Conservation (phyloP, 345 rosid species). For the Camelina neglecta region DNA sequence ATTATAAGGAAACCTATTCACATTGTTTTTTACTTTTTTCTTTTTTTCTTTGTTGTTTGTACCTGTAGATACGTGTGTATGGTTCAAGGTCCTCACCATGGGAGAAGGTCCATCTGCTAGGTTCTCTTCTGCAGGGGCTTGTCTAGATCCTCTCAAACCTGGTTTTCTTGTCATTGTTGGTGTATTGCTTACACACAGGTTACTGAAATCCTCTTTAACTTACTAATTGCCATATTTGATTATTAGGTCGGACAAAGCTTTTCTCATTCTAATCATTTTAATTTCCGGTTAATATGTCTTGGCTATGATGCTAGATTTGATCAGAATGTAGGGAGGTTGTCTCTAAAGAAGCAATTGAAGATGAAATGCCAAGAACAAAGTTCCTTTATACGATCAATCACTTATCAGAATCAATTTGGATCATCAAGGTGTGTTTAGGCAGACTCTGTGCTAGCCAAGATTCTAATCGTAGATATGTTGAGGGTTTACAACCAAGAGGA, state of each 20-base stretch:
- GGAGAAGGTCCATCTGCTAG: constrained; percentile 95
- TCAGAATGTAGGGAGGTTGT: constrained; percentile 66
- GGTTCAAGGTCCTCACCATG: constrained; percentile 72
- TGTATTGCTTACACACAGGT: constrained; percentile 92
- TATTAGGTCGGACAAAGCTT: constrained; percentile 2
- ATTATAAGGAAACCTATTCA: neutral
- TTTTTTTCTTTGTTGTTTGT: constrained; percentile 2
- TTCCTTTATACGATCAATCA: constrained; percentile 57
- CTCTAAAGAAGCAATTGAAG: constrained; percentile 91
- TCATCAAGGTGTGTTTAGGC: constrained; percentile 52
- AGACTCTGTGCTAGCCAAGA: constrained; percentile 16
- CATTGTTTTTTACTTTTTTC: neutral
- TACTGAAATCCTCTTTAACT: constrained; percentile 19
- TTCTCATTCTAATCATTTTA: constrained; percentile 23
- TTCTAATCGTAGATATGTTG: neutral
- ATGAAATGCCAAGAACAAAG: constrained; percentile 86
- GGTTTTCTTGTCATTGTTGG: constrained; percentile 84
- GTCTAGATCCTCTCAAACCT: constrained; percentile 74
- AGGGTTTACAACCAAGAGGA: no score
- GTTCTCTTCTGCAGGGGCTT: constrained; percentile 91
- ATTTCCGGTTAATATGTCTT: constrained; percentile 55
- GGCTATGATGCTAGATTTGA: constrained; percentile 55
- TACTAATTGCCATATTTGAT: neutral
- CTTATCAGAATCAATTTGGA: constrained; percentile 53
- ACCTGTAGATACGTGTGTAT: constrained; percentile 72